Evolutionary conservation across 2,329 filamentous ascomycete species (phyloP).

Genomic region (Aspergillus ruber): DNA sequence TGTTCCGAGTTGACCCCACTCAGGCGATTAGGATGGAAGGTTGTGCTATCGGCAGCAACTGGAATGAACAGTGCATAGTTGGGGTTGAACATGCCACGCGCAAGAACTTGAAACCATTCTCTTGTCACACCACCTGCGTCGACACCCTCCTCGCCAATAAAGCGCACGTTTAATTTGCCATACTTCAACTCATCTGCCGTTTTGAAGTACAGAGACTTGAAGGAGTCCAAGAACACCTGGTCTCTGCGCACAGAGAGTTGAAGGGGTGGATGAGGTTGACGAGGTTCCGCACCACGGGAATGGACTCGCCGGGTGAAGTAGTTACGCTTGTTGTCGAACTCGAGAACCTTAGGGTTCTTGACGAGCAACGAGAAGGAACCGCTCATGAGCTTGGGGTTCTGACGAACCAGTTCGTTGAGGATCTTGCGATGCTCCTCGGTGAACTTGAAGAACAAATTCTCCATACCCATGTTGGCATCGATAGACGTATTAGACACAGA

Average conservation of each 20-base stretch:
- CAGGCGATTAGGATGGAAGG: constrained; percentile 94
- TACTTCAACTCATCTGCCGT: constrained; percentile 96
- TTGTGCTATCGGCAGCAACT: constrained; percentile 93
- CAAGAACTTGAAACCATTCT: constrained; percentile 98
- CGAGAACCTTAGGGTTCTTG: constrained; percentile 96
- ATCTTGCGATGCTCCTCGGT: constrained; percentile 97
- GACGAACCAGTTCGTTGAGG: constrained; percentile 91
- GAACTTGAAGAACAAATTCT: constrained; percentile 90
- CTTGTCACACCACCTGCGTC: constrained; percentile 95
- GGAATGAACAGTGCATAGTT: constrained; percentile 96
- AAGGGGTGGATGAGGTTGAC: constrained; percentile 67
- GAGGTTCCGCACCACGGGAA: constrained; percentile 61
- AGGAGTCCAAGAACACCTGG: constrained; percentile 96
- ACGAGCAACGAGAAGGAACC: constrained; percentile 93
- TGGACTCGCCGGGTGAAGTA: constrained; percentile 96
- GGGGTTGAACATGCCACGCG: constrained; percentile 97
- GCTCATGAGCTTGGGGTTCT: constrained; percentile 97
- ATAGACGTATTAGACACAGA: constrained; percentile 68
- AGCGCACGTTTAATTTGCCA: constrained; percentile 94
- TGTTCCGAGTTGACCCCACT: constrained; percentile 94
- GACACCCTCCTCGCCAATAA: constrained; percentile 94
- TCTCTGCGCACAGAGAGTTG: constrained; percentile 88
- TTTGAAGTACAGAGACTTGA: constrained; percentile 98
- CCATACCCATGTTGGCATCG: constrained; percentile 64
- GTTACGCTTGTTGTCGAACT: constrained; percentile 99